These are phyloP conservation scores for Sclerotinia spermophila DNA, from an alignment of 2,329 filamentous ascomycete species.

Conservation along the genomic window DNA sequence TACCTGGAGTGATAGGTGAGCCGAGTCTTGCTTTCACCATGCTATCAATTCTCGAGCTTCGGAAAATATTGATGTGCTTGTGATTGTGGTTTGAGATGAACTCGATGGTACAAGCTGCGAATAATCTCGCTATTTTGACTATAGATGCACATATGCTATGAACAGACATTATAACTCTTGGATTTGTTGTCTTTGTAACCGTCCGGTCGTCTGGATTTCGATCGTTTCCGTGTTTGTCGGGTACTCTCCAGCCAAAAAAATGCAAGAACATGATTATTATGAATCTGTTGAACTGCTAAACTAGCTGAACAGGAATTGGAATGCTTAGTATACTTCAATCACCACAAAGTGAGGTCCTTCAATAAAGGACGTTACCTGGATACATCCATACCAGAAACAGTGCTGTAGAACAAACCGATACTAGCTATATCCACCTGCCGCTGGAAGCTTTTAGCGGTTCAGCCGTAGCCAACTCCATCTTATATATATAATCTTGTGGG, in stretches of 20 bases:
- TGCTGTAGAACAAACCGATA: too few species aligned
- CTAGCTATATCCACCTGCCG: background rate
- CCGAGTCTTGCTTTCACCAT: background rate
- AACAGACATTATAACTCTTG: background rate
- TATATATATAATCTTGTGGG: background rate
- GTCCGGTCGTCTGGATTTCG: background rate
- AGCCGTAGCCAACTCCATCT: background rate
- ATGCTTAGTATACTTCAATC: too few species aligned
- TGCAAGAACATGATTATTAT: too few species aligned
- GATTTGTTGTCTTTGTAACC: background rate
- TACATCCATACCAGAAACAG: too few species aligned
- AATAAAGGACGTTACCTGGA: too few species aligned
- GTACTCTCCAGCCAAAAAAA: too few species aligned
- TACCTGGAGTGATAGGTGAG: background rate
- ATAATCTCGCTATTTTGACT: background rate
- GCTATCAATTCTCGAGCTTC: background rate
- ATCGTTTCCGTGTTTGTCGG: background rate
- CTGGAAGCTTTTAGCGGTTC: background rate
- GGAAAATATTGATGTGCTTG: background rate
- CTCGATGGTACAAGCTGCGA: background rate
- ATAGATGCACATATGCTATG: background rate
- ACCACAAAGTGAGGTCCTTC: too few species aligned
- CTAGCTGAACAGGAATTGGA: too few species aligned
- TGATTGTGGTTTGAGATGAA: background rate
- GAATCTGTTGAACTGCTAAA: too few species aligned